Evolutionary conservation across 2,329 filamentous ascomycete genomes (phyloP).

Genomic region (Escovopsis sp.): DNA sequence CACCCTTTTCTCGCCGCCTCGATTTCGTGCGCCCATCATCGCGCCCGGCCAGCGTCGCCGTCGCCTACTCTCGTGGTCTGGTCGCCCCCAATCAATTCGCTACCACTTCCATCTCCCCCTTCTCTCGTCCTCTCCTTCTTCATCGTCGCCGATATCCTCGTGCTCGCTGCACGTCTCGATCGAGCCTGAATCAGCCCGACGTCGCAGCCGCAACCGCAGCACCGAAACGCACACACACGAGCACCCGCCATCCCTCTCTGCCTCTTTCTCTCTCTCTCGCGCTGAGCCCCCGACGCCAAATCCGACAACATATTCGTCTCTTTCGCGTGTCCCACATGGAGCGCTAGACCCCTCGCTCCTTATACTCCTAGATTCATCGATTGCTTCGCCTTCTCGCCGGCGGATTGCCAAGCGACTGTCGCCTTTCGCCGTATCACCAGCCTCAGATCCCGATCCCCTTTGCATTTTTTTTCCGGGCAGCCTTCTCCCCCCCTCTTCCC

Average conservation of each 20-base stretch:
- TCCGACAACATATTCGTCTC: constrained; percentile 1
- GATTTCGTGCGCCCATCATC: too few species aligned
- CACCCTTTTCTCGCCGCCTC: too few species aligned
- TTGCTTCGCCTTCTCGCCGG: not conserved
- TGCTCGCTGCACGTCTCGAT: too few species aligned
- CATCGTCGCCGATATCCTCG: too few species aligned
- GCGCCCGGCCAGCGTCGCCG: not conserved
- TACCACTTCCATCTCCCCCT: not conserved
- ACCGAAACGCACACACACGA: not conserved
- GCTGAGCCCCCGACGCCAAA: too few species aligned
- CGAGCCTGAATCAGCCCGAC: not conserved
- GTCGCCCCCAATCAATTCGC: not conserved
- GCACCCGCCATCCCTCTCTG: constrained; percentile 1
- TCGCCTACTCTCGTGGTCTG: not conserved
- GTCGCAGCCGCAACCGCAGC: constrained; percentile 1
- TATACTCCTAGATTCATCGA: too few species aligned
- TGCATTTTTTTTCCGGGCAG: not conserved
- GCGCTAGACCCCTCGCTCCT: constrained; percentile 12
- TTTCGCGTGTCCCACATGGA: constrained; percentile 14
- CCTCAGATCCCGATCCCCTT: constrained; percentile 1
- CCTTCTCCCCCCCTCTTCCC: not conserved
- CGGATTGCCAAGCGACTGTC: not conserved
- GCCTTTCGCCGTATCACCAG: not conserved
- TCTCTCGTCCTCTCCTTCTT: too few species aligned
- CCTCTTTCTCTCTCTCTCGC: too few species aligned